A percentile compares a stretch with the other conserved stretches of the same genome.
phyloP scores from a whole-genome alignment of 225 moss, liverwort and hornwort genomes.

The Marchantia paleacea region DNA sequence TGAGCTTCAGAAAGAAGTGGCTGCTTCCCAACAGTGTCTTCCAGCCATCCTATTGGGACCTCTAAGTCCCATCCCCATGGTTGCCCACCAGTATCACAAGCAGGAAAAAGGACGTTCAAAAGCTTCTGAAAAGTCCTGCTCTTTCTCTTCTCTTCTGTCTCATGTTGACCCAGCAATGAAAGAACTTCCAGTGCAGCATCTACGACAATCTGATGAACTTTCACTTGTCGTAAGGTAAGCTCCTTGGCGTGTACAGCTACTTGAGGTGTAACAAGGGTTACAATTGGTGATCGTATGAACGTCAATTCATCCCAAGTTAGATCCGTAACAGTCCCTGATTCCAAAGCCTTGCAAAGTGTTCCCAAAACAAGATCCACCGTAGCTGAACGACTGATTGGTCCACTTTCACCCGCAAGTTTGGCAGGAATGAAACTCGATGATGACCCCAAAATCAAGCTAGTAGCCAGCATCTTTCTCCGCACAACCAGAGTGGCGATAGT shows the following conservation, averaged over 20 bases:
- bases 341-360: conserved; percentile 68
- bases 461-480: conserved; percentile 66
- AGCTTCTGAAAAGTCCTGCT: conserved; percentile 57
- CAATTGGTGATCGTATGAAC: conserved; percentile 44
- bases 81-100: conserved; percentile 24
- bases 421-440: conserved; percentile 33
- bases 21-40: conserved; percentile 57
- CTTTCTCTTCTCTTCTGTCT: conserved; percentile 39
- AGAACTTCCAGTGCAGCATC: conserved; percentile 82
- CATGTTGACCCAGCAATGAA: conserved; percentile 62
- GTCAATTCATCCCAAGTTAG: conserved; percentile 40
- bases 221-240: conserved; percentile 33
- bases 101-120: conserved; percentile 67
- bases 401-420: conserved; percentile 34
- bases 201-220: conserved; percentile 70
- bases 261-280: conserved; percentile 71
- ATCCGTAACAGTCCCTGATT: conserved; percentile 61
- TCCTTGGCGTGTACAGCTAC: conserved; percentile 32
- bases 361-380: conserved; percentile 63
- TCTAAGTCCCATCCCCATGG: conserved; percentile 42
- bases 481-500: conserved; percentile 65
- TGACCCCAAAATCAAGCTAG: conserved; percentile 64
- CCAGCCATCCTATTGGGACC: conserved; percentile 66
- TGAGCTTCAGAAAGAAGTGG: conserved; percentile 69
- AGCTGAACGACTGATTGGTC: conserved; percentile 33